These are phyloP conservation scores for Stephania yunnanensis DNA, from an alignment of 164 flowering plant genomes.

Conservation along the genomic window DNA sequence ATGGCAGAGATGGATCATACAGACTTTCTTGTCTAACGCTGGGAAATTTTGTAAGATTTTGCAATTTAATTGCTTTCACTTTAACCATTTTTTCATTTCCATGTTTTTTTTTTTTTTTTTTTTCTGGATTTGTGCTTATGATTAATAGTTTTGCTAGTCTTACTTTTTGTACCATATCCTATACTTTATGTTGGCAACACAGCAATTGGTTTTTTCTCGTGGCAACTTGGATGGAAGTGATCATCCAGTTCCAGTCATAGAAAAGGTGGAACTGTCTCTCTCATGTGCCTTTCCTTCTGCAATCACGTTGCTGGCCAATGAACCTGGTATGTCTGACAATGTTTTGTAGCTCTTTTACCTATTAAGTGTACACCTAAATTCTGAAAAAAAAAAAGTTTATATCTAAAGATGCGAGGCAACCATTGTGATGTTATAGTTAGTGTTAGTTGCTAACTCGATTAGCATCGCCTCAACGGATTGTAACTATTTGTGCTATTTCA, in stretches of 20 bases:
- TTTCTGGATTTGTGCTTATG: neutral
- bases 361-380: neutral
- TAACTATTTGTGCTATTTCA: conserved; percentile 20
- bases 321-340: conserved; percentile 46
- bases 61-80: neutral
- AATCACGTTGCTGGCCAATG: conserved; percentile 69
- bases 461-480: neutral
- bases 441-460: neutral
- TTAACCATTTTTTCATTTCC: neutral
- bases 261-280: conserved; percentile 46
- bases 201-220: conserved; percentile 72
- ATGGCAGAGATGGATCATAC: conserved; percentile 31
- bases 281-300: conserved; percentile 65
- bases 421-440: neutral
- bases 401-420: neutral
- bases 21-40: conserved; percentile 43
- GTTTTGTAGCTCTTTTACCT: neutral
- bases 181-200: conserved; percentile 15
- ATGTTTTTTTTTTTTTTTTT: neutral
- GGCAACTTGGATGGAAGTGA: conserved; percentile 78
- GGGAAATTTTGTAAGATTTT: conserved; percentile 57
- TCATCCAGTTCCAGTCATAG: conserved; percentile 70
- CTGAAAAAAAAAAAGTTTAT: neutral
- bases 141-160: neutral
- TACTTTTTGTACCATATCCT: neutral